Base-by-base conservation (phyloP, 2,329 filamentous ascomycete species). In the Paradendryphiella salina region DNA sequence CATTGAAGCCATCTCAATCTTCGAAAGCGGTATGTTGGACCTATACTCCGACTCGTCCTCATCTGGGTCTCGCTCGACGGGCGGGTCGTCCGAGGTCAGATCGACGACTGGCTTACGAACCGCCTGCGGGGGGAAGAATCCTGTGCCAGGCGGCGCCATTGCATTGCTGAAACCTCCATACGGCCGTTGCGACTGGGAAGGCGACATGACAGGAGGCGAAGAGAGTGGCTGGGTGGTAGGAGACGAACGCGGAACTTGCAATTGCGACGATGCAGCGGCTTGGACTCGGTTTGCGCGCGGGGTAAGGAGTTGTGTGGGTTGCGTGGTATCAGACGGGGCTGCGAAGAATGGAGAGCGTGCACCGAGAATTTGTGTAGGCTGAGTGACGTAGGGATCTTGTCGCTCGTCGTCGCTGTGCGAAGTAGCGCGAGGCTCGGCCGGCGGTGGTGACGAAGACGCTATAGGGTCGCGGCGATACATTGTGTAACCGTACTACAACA, bases 181-280 rank as follows among this genome's bases (percentile, higher is more conserved):
- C 88, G 37, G 85, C 82, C 21, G 90, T 89, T 29, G 89, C 88
- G 77, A 95, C 87, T 36, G 83, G 15, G 56, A 50, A 35, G 61
- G 60, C 43, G 64, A 54, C 44, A 63, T 59, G 36, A 54, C 49
- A n/a, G 77, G 73, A 14, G 77, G 73, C 52, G 82, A 81, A 8
- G 66, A 61, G 20, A 57, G 48, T 35, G 62, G 67, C 31, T 69
- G 63, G 6, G 50, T 28, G 9, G 86, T 80, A 1, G 91, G 92
- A 1, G 93, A 96, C 3, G 92, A 96, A n/a, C 90, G 89, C 23
- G 87, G 86, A 3, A 96, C 92, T 71, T 96, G 92, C 48, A 96
- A 77, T 42, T 81, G 69, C 26, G 64, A 79, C 18, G 59, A 47
- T 14, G 52, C 54, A 34, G 46, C 15, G 9, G 49, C 42, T 34